A percentile compares a stretch with the other conserved stretches of the same genome.
Conservation (phyloP, 2,329 filamentous ascomycete species). For the Venturia pyrina region DNA sequence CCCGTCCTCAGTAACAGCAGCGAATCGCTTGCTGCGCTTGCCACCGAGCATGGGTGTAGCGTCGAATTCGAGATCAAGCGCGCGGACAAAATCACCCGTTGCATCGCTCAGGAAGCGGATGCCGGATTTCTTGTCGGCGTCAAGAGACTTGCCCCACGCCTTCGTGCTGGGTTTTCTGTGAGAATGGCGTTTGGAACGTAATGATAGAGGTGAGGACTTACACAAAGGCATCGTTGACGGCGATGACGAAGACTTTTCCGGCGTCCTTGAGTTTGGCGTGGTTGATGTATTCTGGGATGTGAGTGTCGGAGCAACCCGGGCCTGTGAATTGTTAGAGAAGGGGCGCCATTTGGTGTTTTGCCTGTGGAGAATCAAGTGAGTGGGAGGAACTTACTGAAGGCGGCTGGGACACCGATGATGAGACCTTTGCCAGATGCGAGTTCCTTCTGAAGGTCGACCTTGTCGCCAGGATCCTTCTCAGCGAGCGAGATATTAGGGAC, state of each 20-base stretch:
- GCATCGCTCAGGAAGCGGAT: not conserved
- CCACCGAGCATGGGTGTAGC: not conserved
- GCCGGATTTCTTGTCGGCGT: not conserved
- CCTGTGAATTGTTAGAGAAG: not conserved
- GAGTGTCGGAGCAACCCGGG: not conserved
- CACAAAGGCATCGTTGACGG: slow-evolving; percentile 2
- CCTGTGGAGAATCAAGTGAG: not conserved
- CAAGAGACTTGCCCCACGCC: not conserved
- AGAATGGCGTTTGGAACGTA: not conserved
- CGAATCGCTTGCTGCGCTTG: slow-evolving; percentile 2
- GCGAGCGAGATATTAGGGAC: not conserved
- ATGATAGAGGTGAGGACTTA: not conserved
- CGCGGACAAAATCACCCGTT: not conserved
- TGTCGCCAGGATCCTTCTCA: not conserved
- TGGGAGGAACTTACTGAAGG: not conserved
- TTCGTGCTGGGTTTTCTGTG: not conserved
- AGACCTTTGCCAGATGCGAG: not conserved
- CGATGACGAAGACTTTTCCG: not conserved
- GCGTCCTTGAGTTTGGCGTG: slow-evolving; percentile 3
- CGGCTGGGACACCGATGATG: slow-evolving; percentile 1
- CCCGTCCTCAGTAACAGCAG: not conserved
- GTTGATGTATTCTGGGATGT: not conserved
- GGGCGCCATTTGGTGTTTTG: not conserved
- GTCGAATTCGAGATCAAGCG: not conserved
- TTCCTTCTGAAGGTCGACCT: slow-evolving; percentile 1